phyloP scores from a whole-genome alignment of 768 basidiomycete genomes.

The Agrocybe praecox region DNA sequence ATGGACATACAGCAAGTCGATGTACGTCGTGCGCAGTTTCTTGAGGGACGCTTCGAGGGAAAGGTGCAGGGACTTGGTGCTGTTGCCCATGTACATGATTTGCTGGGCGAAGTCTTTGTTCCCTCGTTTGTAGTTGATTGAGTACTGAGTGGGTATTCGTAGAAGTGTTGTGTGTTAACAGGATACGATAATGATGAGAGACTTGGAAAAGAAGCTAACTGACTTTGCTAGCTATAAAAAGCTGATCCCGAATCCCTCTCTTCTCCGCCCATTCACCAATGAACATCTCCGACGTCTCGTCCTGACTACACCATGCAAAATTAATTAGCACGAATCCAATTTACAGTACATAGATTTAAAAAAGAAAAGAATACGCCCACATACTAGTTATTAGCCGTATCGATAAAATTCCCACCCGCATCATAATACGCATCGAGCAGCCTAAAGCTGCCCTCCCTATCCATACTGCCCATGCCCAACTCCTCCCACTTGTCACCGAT shows the following conservation, averaged over 20 bases:
- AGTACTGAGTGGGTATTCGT: background rate
- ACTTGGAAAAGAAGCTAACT: background rate
- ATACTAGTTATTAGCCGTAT: conserved; percentile 50
- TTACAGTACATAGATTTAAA: no score
- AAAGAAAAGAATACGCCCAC: conserved; percentile 1
- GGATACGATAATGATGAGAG: no score
- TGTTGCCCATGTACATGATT: background rate
- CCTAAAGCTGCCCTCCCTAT: conserved; percentile 44
- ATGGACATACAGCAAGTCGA: background rate
- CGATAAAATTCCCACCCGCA: conserved; percentile 51
- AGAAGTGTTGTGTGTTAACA: no score
- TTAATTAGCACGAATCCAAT: no score
- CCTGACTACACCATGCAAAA: background rate
- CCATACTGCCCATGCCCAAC: conserved; percentile 36
- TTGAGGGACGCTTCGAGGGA: background rate
- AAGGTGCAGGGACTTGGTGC: background rate
- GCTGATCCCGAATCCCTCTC: background rate
- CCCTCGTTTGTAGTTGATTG: background rate
- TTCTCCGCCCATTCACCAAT: background rate
- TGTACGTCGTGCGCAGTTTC: background rate
- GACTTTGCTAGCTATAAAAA: background rate
- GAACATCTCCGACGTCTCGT: background rate
- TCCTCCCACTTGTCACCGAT: conserved; percentile 42
- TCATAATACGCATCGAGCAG: conserved; percentile 47
- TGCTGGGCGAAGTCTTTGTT: background rate